These are phyloP conservation scores for Aspergillus udagawae DNA, from an alignment of 2,329 filamentous ascomycete species.

Conservation along the genomic window DNA sequence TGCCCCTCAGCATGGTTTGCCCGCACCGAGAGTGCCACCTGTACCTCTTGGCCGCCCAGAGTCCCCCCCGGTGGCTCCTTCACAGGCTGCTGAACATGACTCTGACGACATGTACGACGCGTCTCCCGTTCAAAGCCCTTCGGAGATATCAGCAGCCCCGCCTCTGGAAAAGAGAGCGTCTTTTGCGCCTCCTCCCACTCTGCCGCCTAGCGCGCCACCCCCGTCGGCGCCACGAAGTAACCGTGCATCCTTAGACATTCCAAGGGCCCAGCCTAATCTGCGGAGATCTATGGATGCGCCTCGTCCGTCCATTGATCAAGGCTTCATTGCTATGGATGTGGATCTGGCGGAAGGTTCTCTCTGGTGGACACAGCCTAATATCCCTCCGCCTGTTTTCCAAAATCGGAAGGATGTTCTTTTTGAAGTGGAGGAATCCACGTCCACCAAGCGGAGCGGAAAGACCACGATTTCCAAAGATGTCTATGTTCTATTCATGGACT, in stretches of 20 bases:
- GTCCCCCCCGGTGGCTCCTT: constrained; percentile 17
- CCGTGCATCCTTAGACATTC: constrained; percentile 63
- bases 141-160: constrained; percentile 26
- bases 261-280: constrained; percentile 47
- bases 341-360: constrained; percentile 69
- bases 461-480: constrained; percentile 73
- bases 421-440: constrained; percentile 74
- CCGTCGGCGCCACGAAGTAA: constrained; percentile 42
- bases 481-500: constrained; percentile 89
- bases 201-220: constrained; percentile 38
- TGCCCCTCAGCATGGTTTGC: constrained; percentile 31
- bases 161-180: constrained; percentile 40
- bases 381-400: constrained; percentile 76
- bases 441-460: constrained; percentile 65
- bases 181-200: constrained; percentile 46
- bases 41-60: constrained; percentile 17
- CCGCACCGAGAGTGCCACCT: constrained; percentile 24
- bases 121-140: constrained; percentile 37
- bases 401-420: constrained; percentile 77
- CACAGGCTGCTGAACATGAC: constrained; percentile 29
- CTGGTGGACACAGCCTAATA: constrained; percentile 85
- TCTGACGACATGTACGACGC: constrained; percentile 47
- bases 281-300: constrained; percentile 70
- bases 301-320: constrained; percentile 70
- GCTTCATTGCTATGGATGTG: constrained; percentile 82